Base-by-base conservation (phyloP, 1,284 basidiomycete species). In the Pascua sp. region DNA sequence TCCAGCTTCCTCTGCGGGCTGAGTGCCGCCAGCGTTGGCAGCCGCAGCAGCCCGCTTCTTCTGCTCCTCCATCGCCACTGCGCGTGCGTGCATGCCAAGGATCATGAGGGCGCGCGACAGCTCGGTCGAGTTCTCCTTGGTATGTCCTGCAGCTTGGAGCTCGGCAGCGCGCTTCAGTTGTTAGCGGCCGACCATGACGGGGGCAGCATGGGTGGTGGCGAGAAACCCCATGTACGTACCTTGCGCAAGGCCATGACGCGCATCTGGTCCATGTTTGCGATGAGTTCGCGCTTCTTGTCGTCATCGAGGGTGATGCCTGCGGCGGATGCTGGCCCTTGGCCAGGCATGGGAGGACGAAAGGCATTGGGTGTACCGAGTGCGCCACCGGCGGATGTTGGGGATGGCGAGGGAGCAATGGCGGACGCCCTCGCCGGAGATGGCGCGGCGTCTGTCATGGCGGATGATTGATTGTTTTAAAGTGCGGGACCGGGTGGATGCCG, bases 51-150 rank as follows among this genome's bases (percentile, higher is more conserved):
- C 56, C 48, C 50, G 49, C 42, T 51, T 61, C 58, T 63, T 65
- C 46, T 54, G 53, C 55, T 56, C 60, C 69, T 72, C 68, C 39
- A 69, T 52, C 13, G 59, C 57, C 43, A 69, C 65, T 9, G 69
- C 68, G 49, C 65, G 63, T 12, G 60, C 62, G 56, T 71, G 74
- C 59, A 74, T 59, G 37, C 69, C 64, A 17, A 76, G 55, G 18
- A 77, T 59, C 45, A 65, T 64, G 18, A 62, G 53, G 37, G 73
- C 47, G 54, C 72, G 70, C 47, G 57, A 63, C 10, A 69, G 53
- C 58, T 76, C 73, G 10, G 64, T 59, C 38, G 67, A 70, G 47
- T 63, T 72, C 47, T 75, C 69, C 53, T 65, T 71, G 4, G 70
- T 74, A 49, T 63, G 60, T 18, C 74, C 74, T n/a, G 71, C 66